Evolutionary conservation across 805 yeast genomes (phyloP), one percentile per base, ranked within the genome.

Genomic region (Clavispora phyllophila): DNA sequence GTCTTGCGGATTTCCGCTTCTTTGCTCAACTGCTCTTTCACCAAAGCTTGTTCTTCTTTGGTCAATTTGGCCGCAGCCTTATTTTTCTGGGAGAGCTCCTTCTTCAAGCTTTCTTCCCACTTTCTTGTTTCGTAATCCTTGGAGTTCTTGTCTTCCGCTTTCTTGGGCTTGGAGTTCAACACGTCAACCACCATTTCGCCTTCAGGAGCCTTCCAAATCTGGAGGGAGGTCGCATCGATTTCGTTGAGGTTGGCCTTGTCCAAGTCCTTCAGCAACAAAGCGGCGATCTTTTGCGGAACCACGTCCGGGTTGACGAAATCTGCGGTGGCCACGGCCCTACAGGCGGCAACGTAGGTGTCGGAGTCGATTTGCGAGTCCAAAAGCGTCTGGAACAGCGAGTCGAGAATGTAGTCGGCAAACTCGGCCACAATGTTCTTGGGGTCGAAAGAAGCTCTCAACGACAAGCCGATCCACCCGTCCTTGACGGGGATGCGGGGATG

Each of bases 71-170:
- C 56, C n/a, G 57, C 51, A 2, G 40, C 51, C 36, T 56, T 55
- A 48, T 75, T 72, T 58, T 81, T 81, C 41, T 72, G 71, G 1
- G 84, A 81, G 28, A 89, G 70, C 55, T 88, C 91, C 48, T 80
- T 79, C 54, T 91, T 79, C 25, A 93, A 75, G 40, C 77, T 76
- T 51, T 83, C 89, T 58, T 93, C 99, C 98, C 98, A 91, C 60
- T 87, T 81, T 45, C 77, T 66, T 2, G 90, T 84, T 54, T 84
- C 95, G 54, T 87, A 87, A 55, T 89, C 96, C 57, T 82, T 89
- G 1, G 87, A 68, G 58, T 87, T 87, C 58, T 85, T 87, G 56
- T 79, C 78, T 12, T 79, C 78, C 4, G 65, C 68, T 26, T 63
- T 63, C 55, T 70, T 75, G 2, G 56, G 37, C 42, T 65, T 65